Percentiles rank a stretch among this genome's conserved stretches.
phyloP scores from a whole-genome alignment of 306 rosid genomes.

The Quercus cerris region DNA sequence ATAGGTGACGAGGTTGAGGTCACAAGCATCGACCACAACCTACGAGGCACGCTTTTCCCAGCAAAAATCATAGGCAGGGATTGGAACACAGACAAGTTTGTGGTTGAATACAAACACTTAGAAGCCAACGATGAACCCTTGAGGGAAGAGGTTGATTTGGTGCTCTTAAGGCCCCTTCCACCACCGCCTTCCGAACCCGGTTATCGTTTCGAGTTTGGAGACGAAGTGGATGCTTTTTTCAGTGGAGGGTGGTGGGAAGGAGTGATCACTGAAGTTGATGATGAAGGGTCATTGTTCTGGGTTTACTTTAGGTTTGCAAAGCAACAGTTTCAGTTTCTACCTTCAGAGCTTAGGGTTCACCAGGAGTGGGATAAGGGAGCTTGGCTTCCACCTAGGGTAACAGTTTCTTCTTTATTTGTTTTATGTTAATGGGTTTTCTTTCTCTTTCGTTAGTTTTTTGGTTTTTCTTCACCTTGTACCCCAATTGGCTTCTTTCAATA shows the following conservation, averaged over 20 bases:
- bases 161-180: conserved; percentile 24
- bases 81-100: not conserved
- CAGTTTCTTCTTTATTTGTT: not conserved
- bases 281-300: not conserved
- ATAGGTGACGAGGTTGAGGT: conserved; percentile 31
- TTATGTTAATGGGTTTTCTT: not conserved
- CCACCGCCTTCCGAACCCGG: conserved; percentile 10
- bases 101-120: conserved; percentile 13
- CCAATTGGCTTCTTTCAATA: not conserved
- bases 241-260: conserved; percentile 44
- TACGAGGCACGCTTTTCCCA: conserved; percentile 30
- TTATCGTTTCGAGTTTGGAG: conserved; percentile 8
- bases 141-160: conserved; percentile 14
- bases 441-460: not conserved
- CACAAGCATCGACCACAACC: not conserved
- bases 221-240: conserved; percentile 30
- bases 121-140: not conserved
- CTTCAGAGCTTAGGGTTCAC: conserved; percentile 26
- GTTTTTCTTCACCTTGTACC: too few species aligned
- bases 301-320: conserved; percentile 20
- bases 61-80: conserved; percentile 18
- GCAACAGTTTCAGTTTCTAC: conserved; percentile 5
- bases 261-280: not conserved
- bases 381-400: conserved; percentile 34
- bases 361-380: conserved; percentile 27